Conservation (phyloP, 768 basidiomycete genomes). For the Podaxis sp. region DNA sequence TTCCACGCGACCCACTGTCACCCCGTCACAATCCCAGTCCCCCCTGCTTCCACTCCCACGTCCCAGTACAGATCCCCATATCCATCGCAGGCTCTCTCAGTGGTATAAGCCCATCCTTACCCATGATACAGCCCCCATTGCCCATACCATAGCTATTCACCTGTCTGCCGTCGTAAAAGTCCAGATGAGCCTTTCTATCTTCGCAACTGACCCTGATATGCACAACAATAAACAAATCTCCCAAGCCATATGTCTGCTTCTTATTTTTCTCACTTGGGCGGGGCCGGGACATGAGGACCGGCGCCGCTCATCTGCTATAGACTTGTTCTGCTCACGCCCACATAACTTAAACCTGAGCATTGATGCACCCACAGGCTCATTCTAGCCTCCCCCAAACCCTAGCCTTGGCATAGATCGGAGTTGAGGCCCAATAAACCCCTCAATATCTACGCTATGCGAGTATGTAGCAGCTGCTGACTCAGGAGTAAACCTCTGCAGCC, state of each 20-base stretch:
- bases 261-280: not conserved
- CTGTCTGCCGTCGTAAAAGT: not conserved
- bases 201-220: not conserved
- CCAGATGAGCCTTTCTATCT: too few species aligned
- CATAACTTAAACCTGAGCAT: not conserved
- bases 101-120: not conserved
- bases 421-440: not conserved
- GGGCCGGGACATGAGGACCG: not conserved
- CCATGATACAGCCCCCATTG: not conserved
- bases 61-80: not conserved
- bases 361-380: not conserved
- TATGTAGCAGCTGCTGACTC: not conserved
- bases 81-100: not conserved
- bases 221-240: constrained; percentile 1
- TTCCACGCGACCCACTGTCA: constrained; percentile 6
- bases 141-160: not conserved
- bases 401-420: not conserved
- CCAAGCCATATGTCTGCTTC: not conserved
- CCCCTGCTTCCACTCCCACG: not conserved
- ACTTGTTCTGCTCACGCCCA: not conserved
- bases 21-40: not conserved
- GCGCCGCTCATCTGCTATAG: not conserved
- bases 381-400: not conserved
- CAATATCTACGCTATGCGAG: too few species aligned
- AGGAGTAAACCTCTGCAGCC: not conserved